Base-by-base conservation (phyloP, 371 early-diverging fungal species). In the Nosema bombycis region DNA sequence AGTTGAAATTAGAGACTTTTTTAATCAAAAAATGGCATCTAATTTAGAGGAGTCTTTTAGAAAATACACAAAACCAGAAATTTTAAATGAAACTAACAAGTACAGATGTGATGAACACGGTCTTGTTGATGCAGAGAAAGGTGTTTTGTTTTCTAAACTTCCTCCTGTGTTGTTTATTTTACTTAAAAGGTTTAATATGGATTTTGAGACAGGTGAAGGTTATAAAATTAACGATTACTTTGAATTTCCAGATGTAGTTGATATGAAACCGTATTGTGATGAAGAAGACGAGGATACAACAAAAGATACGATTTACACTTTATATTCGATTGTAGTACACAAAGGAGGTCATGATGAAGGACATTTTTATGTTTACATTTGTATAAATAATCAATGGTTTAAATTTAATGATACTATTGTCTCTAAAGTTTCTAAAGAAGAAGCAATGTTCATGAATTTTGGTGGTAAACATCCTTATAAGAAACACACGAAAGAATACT, bases 351-450 rank as follows among this genome's bases (percentile, higher is more conserved):
- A 92, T 30, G 89, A 91, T 80, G 93, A 94, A 73, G 99, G 99
- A 0, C 97, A 96, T 87, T 99, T 96, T 84, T 94, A 92, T 88
- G 94, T 94, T 1, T 80, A 89, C 90, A 71, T 72, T 85, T 91
- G 60, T 90, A 90, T 67, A 89, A 88, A 78, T 92, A 94, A 94
- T 78, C n/a, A 63, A 29, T 86, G 84, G 81, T 91, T 89, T 84
- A 92, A 92, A 57, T 98, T 96, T 84, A 96, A 98, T 84, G 99
- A 98, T 85, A 94, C 94, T 79, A 89, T 91, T 32, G 97, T 98
- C 1, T 90, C 90, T 2, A 93, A 92, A 38, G 93, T 89, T 0
- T 87, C 90, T 0, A 83, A 89, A 57, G 89, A 89, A 70, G 96
- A 96, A 76, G 96, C 93, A 12, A 88, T 94, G 80, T 93, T 95